Conservation (phyloP, 2,329 filamentous ascomycete genomes). For the Cladosporium austrohemisphaericum region DNA sequence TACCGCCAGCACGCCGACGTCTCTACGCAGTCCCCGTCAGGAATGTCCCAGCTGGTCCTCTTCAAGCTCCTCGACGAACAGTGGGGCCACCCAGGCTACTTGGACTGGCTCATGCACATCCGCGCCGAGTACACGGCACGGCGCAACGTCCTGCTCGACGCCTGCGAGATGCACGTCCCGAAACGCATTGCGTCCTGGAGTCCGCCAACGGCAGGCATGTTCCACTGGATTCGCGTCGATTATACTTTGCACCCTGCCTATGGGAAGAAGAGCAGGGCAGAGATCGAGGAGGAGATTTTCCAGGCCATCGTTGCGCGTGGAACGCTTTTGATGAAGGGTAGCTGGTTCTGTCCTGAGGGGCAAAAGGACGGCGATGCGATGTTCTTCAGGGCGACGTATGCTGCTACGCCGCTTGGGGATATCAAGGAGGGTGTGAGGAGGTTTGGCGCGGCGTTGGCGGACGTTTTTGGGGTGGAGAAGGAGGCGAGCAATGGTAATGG, state of each 20-base stretch:
- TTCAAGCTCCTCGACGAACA: slow-evolving; percentile 89
- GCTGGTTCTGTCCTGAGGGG: slow-evolving; percentile 83
- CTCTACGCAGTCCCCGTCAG: slow-evolving; percentile 78
- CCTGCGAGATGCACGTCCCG: slow-evolving; percentile 76
- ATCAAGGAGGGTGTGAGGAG: slow-evolving; percentile 52
- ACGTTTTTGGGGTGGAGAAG: slow-evolving; percentile 50
- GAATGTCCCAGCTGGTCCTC: slow-evolving; percentile 76
- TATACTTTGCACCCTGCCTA: slow-evolving; percentile 62
- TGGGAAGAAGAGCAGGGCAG: slow-evolving; percentile 51
- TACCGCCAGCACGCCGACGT: slow-evolving; percentile 80
- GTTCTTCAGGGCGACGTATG: slow-evolving; percentile 89
- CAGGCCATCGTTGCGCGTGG: slow-evolving; percentile 68
- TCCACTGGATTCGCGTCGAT: slow-evolving; percentile 75
- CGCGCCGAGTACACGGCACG: slow-evolving; percentile 76
- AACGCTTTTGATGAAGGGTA: slow-evolving; percentile 77
- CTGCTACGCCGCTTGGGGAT: slow-evolving; percentile 61
- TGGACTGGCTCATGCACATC: slow-evolving; percentile 83
- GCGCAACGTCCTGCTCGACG: slow-evolving; percentile 70
- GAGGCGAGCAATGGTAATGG: slow-evolving; percentile 10
- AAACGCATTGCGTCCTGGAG: slow-evolving; percentile 72
- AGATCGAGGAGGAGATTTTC: slow-evolving; percentile 84
- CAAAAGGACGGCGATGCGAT: slow-evolving; percentile 57
- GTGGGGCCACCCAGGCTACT: slow-evolving; percentile 88
- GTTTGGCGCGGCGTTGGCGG: slow-evolving; percentile 70
- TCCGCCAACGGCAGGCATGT: slow-evolving; percentile 86